These are phyloP conservation scores for Symmetrospora coprosmae DNA, from an alignment of 768 basidiomycete species.

Conservation along the genomic window DNA sequence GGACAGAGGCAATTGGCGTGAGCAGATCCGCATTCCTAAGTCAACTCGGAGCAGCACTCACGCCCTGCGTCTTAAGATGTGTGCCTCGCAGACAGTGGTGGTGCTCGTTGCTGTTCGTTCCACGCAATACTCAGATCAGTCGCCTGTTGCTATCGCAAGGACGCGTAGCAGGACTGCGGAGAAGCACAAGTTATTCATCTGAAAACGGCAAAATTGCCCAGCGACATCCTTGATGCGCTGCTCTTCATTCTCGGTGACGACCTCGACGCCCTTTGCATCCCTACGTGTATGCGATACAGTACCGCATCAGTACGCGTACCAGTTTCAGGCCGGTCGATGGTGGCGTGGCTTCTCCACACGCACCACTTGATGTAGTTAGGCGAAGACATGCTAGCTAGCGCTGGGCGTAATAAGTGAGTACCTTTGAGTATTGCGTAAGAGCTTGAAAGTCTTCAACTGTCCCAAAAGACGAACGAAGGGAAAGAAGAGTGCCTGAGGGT, in stretches of 20 bases:
- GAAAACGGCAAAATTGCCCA: conserved; percentile 13
- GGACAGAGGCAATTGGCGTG: conserved; percentile 43
- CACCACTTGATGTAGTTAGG: background rate
- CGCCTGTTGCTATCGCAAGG: background rate
- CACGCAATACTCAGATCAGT: background rate
- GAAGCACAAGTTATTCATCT: conserved; percentile 17
- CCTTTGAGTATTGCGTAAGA: too few relatives aligned
- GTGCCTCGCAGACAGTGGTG: conserved; percentile 16
- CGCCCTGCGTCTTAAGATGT: conserved; percentile 16
- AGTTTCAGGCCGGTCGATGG: too few relatives aligned
- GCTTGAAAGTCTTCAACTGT: too few relatives aligned
- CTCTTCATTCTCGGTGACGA: conserved; percentile 1
- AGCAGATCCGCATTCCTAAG: background rate
- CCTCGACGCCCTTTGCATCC: conserved; percentile 14
- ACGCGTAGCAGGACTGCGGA: background rate
- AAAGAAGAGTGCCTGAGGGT: too few relatives aligned
- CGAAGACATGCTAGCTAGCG: background rate
- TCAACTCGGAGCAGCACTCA: background rate
- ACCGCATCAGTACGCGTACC: too few relatives aligned
- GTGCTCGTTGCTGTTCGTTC: conserved; percentile 13
- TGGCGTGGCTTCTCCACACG: too few relatives aligned
- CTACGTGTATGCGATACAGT: background rate
- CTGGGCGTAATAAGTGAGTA: background rate
- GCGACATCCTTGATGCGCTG: conserved; percentile 16
- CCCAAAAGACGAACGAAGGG: too few relatives aligned